phyloP scores from a whole-genome alignment of 495 filamentous ascomycete species.

The Neurospora hispaniola region DNA sequence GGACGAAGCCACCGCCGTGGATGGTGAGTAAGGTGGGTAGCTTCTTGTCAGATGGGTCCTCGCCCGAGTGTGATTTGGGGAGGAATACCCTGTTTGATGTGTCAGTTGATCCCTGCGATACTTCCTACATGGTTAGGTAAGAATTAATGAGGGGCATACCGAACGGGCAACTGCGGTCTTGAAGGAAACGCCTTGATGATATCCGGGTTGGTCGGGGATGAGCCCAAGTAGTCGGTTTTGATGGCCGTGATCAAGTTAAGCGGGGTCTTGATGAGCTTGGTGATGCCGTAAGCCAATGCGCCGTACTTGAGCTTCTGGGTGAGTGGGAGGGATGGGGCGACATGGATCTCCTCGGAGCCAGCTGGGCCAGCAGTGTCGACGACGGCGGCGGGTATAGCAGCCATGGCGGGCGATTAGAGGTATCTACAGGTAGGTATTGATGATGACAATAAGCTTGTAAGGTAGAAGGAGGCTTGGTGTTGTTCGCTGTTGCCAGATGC shows the following conservation, averaged over 20 bases:
- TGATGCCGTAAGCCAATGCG: background rate
- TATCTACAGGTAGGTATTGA: background rate
- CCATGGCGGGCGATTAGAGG: conserved; percentile 11
- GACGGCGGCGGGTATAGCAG: background rate
- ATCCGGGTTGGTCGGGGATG: conserved; percentile 5
- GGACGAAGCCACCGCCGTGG: conserved; percentile 33
- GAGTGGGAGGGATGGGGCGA: background rate
- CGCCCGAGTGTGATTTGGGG: conserved; percentile 18
- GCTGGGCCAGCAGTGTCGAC: background rate
- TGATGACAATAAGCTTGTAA: background rate
- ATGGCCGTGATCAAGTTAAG: background rate
- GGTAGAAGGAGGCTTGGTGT: background rate
- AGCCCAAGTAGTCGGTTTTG: conserved; percentile 28
- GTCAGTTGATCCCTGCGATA: no score
- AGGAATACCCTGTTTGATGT: conserved; percentile 19
- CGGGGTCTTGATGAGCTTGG: background rate
- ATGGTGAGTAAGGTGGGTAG: conserved; percentile 27
- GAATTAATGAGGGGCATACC: conserved; percentile 1
- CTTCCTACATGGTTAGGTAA: background rate
- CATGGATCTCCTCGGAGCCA: background rate
- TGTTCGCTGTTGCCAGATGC: background rate
- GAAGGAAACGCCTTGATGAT: conserved; percentile 13
- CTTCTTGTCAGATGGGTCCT: background rate
- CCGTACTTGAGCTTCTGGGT: background rate
- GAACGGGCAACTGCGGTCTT: conserved; percentile 6